Evolutionary conservation across 345 rosid species (phyloP), one percentile per base, ranked within the genome.

Genomic region (Carallia pectinifolia): DNA sequence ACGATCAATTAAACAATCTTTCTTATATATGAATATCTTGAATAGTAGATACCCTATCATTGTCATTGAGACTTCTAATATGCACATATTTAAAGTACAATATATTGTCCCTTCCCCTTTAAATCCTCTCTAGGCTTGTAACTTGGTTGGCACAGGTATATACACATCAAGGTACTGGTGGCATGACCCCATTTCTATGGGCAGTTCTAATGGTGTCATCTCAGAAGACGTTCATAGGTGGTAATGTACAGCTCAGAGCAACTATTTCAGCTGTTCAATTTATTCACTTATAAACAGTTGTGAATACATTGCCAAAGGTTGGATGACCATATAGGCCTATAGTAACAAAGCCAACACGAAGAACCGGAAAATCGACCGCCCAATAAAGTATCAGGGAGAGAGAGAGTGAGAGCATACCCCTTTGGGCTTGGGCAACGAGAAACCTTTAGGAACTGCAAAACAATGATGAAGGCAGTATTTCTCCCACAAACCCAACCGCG

Each of bases 371-470:
- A 5, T 15, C 2, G 5, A 63, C 39, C 19, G 54, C 29, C 19
- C 36, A 48, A 29, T 33, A 15, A 37, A n/a, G 15, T 13, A 19
- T 65, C 7, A 19, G 4, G 34, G 34, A 33, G 34, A 33, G 4
- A 33, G 34, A 33, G 34, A 33, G 61, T 68, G 68, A 50, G 31
- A 64, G 63, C 95, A 13, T 85, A 92, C 99, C 81, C 70, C 62
- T 10, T 3, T 13, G 50, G 17, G 17, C 12, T 44, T 44, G 50
- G 87, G 88, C 15, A 86, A 62, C 34, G 79, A 71, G 78, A 92
- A 87, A 2, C 89, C 94, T 65, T 92, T 71, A 33, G 97, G 99
- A 80, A 89, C 89, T 0, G 83, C 70, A 66, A 95, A 95, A 81
- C 88, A 86, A 75, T 81, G 84, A 64, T 58, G 77, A 74, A 89